phyloP scores from a whole-genome alignment of 2,329 filamentous ascomycete species.

The Paracorniculantispora psalliotae region DNA sequence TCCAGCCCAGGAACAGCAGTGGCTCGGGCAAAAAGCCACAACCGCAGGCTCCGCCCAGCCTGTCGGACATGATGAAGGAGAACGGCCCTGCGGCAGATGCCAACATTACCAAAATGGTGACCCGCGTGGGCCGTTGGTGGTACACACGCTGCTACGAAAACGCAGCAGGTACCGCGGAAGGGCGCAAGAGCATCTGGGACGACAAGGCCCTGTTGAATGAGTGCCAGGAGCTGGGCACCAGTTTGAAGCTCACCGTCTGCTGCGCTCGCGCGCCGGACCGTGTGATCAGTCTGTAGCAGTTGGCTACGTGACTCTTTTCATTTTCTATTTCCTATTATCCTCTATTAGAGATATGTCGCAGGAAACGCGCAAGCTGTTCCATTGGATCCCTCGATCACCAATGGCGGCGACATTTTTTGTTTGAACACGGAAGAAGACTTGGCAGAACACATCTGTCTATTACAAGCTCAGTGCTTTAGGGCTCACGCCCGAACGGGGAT shows the following conservation, averaged over 20 bases:
- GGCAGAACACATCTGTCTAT: not conserved
- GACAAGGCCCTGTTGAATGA: constrained; percentile 72
- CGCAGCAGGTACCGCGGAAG: constrained; percentile 41
- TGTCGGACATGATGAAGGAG: constrained; percentile 70
- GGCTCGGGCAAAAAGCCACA: constrained; percentile 17
- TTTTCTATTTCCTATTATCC: not conserved
- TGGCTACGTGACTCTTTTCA: not conserved
- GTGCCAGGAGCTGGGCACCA: constrained; percentile 81
- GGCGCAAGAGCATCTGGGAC: constrained; percentile 64
- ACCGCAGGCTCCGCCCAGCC: constrained; percentile 45
- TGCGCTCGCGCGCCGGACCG: constrained; percentile 76
- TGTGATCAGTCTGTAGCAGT: constrained; percentile 38
- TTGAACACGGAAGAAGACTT: not conserved
- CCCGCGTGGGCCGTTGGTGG: constrained; percentile 92
- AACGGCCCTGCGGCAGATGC: constrained; percentile 69
- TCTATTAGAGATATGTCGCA: not conserved
- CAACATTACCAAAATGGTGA: constrained; percentile 86
- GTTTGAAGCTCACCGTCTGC: constrained; percentile 85
- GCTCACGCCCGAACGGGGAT: constrained; percentile 9
- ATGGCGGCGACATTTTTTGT: constrained; percentile 4
- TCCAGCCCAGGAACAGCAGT: constrained; percentile 22
- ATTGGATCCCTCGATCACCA: not conserved
- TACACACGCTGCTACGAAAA: constrained; percentile 89
- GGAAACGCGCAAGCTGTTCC: constrained; percentile 6
- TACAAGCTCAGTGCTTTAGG: constrained; percentile 6